These are phyloP conservation scores for Bryum argenteum DNA, from an alignment of 225 moss, liverwort and hornwort species.

Conservation along the genomic window DNA sequence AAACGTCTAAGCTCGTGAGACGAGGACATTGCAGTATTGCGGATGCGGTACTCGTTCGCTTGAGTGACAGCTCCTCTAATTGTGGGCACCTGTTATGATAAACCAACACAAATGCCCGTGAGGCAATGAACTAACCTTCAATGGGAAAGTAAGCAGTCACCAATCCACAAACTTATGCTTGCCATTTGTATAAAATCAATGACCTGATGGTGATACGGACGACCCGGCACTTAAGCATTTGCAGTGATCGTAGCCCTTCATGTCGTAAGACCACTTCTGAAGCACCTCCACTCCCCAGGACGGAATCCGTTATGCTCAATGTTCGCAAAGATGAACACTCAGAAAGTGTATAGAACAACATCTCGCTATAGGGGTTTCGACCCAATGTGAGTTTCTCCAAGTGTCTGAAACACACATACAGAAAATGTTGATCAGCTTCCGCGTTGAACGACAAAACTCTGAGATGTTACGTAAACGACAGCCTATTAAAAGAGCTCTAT, in stretches of 20 bases:
- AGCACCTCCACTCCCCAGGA: constrained; percentile 87
- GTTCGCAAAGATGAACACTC: constrained; percentile 77
- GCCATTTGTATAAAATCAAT: background rate
- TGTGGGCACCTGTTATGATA: constrained; percentile 76
- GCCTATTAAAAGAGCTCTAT: background rate
- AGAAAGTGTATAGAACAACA: constrained; percentile 78
- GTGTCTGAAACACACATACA: constrained; percentile 57
- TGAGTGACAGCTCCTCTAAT: constrained; percentile 75
- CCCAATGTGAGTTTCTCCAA: constrained; percentile 84
- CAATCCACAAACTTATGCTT: constrained; percentile 6
- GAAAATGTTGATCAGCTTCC: constrained; percentile 18
- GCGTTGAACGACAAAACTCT: constrained; percentile 17
- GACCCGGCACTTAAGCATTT: constrained; percentile 82
- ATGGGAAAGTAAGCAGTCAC: constrained; percentile 13
- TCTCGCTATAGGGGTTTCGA: constrained; percentile 70
- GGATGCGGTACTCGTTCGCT: constrained; percentile 84
- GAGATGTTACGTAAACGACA: background rate
- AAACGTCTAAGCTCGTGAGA: constrained; percentile 79
- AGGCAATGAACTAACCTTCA: background rate
- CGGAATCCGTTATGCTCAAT: constrained; percentile 82
- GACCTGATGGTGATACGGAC: constrained; percentile 95
- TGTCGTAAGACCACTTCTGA: constrained; percentile 95
- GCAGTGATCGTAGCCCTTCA: constrained; percentile 71
- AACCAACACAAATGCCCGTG: constrained; percentile 1
- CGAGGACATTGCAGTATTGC: constrained; percentile 88